These are phyloP conservation scores for Wickerhamomyces alni DNA, from an alignment of 805 yeast species.

Conservation along the genomic window DNA sequence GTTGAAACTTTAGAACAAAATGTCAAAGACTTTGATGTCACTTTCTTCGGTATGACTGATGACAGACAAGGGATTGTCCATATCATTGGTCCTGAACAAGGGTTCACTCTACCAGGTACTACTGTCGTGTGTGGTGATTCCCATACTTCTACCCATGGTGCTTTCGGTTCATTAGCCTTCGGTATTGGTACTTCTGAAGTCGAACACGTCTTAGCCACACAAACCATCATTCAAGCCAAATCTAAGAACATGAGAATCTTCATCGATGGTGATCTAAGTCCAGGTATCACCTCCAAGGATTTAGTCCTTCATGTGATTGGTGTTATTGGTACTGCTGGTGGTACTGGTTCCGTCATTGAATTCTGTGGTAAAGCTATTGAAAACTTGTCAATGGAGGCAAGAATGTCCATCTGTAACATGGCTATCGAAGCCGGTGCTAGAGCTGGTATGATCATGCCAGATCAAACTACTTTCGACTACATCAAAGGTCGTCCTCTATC, in stretches of 20 bases:
- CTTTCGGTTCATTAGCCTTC: constrained; percentile 94
- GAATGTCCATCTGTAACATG: constrained; percentile 99
- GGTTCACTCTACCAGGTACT: constrained; percentile 96
- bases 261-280: constrained; percentile 76
- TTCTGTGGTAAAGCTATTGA: constrained; percentile 95
- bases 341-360: constrained; percentile 95
- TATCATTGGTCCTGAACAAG: constrained; percentile 98
- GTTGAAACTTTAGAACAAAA: constrained; percentile 89
- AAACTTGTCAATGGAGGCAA: constrained; percentile 88
- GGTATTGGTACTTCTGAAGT: constrained; percentile 99
- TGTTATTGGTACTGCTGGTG: constrained; percentile 98
- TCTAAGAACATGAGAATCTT: constrained; percentile 92
- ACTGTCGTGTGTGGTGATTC: constrained; percentile 99
- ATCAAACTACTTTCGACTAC: constrained; percentile 81
- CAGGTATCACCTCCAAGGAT: constrained; percentile 96
- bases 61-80: constrained; percentile 97
- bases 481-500: constrained; percentile 92
- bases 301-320: constrained; percentile 92
- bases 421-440: constrained; percentile 98
- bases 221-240: constrained; percentile 89
- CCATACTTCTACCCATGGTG: constrained; percentile 98
- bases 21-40: constrained; percentile 82
- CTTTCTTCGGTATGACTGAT: constrained; percentile 93
- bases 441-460: constrained; percentile 99
- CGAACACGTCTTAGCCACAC: constrained; percentile 97